Evolutionary conservation across 768 basidiomycete species (phyloP).

Genomic region (Crassisporium funariophilum): DNA sequence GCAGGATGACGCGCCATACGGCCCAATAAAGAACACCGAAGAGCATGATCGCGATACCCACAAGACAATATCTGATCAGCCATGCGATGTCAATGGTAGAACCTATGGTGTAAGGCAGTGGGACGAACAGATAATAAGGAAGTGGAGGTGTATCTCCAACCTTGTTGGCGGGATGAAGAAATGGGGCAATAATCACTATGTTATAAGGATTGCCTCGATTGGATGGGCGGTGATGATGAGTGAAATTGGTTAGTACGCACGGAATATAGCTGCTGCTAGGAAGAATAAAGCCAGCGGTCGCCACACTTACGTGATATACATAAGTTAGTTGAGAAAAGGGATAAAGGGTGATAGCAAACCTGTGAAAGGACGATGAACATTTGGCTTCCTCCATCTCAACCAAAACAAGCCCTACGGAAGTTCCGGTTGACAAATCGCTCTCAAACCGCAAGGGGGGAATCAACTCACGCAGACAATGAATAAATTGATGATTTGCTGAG

Average conservation of each 20-base stretch:
- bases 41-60: slow-evolving; percentile 51
- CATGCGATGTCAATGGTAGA: not conserved
- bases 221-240: not conserved
- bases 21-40: slow-evolving; percentile 57
- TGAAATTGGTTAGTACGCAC: slow-evolving; percentile 32
- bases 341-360: slow-evolving; percentile 22
- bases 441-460: not conserved
- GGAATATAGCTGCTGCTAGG: slow-evolving; percentile 50
- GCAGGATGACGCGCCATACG: slow-evolving; percentile 51
- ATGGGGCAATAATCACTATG: slow-evolving; percentile 56
- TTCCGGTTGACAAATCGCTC: not conserved
- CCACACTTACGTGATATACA: slow-evolving; percentile 43
- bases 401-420: slow-evolving; percentile 51
- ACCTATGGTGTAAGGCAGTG: not conserved
- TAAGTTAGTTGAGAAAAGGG: not conserved
- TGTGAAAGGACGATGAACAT: slow-evolving; percentile 54
- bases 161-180: slow-evolving; percentile 52
- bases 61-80: slow-evolving; percentile 47
- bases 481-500: slow-evolving; percentile 55
- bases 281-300: slow-evolving; percentile 57
- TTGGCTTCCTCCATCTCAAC: slow-evolving; percentile 52
- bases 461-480: slow-evolving; percentile 55
- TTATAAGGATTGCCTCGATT: not conserved
- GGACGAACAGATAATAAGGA: slow-evolving; percentile 56
- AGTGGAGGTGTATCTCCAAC: slow-evolving; percentile 63